Conservation (phyloP, 768 basidiomycete species). For the Amanita thiersii region DNA sequence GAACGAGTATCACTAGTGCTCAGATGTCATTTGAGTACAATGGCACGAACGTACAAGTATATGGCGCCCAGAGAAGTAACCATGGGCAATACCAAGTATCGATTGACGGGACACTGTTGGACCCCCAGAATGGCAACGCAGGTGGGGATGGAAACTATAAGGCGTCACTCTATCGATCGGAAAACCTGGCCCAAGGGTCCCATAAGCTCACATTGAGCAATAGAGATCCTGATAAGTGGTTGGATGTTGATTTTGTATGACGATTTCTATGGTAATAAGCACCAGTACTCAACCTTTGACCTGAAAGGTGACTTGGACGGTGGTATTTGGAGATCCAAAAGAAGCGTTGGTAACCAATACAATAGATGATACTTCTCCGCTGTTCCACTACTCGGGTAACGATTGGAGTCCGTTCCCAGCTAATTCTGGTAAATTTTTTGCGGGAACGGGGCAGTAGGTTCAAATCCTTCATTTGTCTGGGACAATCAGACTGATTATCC, state of each 20-base stretch:
- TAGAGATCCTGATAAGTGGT: background rate
- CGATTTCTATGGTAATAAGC: background rate
- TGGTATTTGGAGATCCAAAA: conserved; percentile 3
- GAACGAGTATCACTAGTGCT: conserved; percentile 24
- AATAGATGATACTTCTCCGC: background rate
- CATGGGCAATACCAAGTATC: conserved; percentile 37
- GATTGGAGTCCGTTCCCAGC: conserved; percentile 1
- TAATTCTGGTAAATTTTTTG: conserved; percentile 1
- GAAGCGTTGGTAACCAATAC: background rate
- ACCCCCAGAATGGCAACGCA: conserved; percentile 19
- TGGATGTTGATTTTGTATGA: conserved; percentile 8
- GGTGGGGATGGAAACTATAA: conserved; percentile 1
- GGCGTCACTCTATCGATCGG: background rate
- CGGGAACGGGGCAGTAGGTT: conserved; percentile 6
- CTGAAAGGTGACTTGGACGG: conserved; percentile 6
- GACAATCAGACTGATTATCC: background rate
- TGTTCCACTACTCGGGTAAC: conserved; percentile 4
- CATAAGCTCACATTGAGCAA: conserved; percentile 1
- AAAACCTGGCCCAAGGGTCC: no score
- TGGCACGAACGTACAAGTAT: conserved; percentile 40
- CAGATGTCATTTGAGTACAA: conserved; percentile 35
- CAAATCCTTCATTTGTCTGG: background rate
- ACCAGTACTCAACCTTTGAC: background rate
- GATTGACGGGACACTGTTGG: conserved; percentile 26
- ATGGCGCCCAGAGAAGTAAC: conserved; percentile 39